These are phyloP conservation scores for Saturnispora besseyi DNA, from an alignment of 805 yeast species.

Conservation along the genomic window DNA sequence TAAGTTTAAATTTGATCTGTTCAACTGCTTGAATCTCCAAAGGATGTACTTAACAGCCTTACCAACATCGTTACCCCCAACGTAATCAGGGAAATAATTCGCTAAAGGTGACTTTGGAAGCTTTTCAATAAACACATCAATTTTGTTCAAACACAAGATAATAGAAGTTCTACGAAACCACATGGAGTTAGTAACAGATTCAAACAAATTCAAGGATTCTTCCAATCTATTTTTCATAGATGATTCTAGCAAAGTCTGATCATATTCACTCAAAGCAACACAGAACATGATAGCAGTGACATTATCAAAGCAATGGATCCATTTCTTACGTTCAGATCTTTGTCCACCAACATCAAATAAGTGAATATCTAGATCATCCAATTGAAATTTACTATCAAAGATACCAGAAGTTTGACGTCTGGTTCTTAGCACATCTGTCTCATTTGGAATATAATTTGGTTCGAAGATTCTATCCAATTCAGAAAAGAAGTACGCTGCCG, in stretches of 20 bases:
- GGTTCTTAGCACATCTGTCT: conserved; percentile 73
- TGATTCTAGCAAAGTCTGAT: conserved; percentile 75
- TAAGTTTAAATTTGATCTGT: conserved; percentile 70
- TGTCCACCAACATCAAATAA: conserved; percentile 92
- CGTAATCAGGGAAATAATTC: conserved; percentile 79
- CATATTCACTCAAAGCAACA: conserved; percentile 86
- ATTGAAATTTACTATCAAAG: conserved; percentile 67
- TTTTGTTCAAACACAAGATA: conserved; percentile 79
- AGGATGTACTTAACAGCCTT: conserved; percentile 87
- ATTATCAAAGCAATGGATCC: conserved; percentile 96
- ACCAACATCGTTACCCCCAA: conserved; percentile 81
- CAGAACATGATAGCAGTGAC: conserved; percentile 86
- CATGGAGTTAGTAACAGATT: conserved; percentile 82
- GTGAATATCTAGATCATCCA: conserved; percentile 59
- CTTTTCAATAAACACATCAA: conserved; percentile 84
- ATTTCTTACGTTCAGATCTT: conserved; percentile 88
- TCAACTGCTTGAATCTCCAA: conserved; percentile 82
- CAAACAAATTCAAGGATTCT: conserved; percentile 76
- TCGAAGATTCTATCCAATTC: conserved; percentile 53
- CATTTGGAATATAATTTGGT: conserved; percentile 59
- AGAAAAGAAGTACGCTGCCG: conserved; percentile 69
- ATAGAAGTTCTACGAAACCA: conserved; percentile 88
- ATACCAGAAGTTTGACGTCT: conserved; percentile 92
- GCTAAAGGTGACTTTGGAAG: conserved; percentile 74
- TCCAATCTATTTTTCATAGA: conserved; percentile 66